Base-by-base conservation (phyloP, 1,284 basidiomycete genomes). In the Tylopilus sp. region DNA sequence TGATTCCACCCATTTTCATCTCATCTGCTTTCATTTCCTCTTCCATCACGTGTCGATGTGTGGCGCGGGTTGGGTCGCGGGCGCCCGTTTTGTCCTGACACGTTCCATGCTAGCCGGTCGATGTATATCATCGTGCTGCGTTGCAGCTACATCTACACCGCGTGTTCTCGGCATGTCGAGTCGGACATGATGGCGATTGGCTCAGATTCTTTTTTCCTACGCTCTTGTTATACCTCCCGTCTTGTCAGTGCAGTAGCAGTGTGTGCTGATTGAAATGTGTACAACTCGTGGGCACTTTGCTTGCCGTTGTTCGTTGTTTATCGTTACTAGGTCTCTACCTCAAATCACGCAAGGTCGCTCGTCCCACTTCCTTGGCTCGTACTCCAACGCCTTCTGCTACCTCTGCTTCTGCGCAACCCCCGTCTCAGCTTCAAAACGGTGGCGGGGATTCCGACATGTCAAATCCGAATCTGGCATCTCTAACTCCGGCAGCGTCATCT, bases 331-430 rank as follows among this genome's bases (percentile, higher is more conserved):
- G 82, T 60, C 78, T 82, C 61, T 83, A 83, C 74, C 79, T 79
- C 71, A 84, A 84, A 74, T 79, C 81, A 54, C 76, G 80, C 64
- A 76, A 78, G 62, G 76, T 78, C 64, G 74, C 78, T 49, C 78
- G 80, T 46, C 75, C 76, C 51, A 72, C 72, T 21, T 70, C 75
- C 41, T 68, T 77, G 54, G 75, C 74, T 34, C 62, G 72, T 45
- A 63, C 70, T 50, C 69, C 67, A 61, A 65, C 63, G 53, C 63
- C 66, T 55, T 68, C 57, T 55, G 59, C 56, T 53, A 59, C 61
- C 39, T 51, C 68, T 64, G 39, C 69, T 63, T 48, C 67, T 64
- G 45, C 67, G 66, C 55, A 69, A 64, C 46, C 70, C 67, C 52
- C 60, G 25, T 52, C 63, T 48, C 59, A 58, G 37, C 58, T 51